Conservation (phyloP, 306 rosid genomes). For the barrel medic (Medicago truncatula) region DNA sequence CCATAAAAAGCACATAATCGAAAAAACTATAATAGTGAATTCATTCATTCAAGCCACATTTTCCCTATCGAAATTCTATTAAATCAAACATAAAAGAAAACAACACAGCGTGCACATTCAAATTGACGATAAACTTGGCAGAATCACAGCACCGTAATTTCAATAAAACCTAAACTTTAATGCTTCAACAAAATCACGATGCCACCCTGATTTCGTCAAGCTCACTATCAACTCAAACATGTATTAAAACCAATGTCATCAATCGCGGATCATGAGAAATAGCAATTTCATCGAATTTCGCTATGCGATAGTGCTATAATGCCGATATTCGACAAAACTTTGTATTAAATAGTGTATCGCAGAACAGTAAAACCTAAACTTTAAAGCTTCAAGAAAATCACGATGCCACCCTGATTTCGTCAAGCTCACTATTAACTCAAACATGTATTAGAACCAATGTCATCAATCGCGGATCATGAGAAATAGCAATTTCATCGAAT, state of each 20-base stretch:
- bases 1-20: neutral
- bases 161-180: neutral
- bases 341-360: too few relatives aligned
- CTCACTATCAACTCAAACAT: neutral
- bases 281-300: too few relatives aligned
- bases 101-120: neutral
- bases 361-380: neutral
- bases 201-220: neutral
- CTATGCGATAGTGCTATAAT: too few relatives aligned
- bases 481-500: too few relatives aligned
- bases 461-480: too few relatives aligned
- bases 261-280: too few relatives aligned
- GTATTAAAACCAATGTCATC: neutral
- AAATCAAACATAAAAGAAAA: conserved; percentile 14
- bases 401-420: neutral
- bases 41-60: neutral
- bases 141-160: neutral
- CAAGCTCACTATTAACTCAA: neutral
- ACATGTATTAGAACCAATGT: neutral
- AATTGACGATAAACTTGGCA: neutral
- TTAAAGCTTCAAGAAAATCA: neutral
- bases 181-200: neutral
- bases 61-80: neutral
- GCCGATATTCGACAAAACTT: too few relatives aligned
- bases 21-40: neutral